Evolutionary conservation across 345 rosid genomes (phyloP).

Genomic region (Bruguiera parviflora): DNA sequence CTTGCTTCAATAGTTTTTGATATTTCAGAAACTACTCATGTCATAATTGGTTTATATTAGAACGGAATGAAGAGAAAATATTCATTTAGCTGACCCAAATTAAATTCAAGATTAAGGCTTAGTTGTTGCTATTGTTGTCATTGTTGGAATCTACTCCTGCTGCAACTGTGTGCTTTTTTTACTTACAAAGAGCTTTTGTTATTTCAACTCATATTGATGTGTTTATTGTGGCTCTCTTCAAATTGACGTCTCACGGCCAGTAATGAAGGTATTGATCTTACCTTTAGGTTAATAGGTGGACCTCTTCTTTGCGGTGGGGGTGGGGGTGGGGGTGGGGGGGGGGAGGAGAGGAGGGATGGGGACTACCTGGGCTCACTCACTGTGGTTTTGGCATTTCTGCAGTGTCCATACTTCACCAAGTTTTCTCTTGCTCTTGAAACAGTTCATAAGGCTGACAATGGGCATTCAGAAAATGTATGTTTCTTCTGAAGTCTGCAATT

Average conservation of each 20-base stretch:
- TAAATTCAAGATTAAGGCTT: too few species aligned
- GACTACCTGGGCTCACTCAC: conserved; percentile 1
- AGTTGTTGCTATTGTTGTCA: too few species aligned
- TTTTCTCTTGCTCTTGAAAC: conserved; percentile 63
- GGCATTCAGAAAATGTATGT: conserved; percentile 60
- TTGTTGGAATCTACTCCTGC: too few species aligned
- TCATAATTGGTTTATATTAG: too few species aligned
- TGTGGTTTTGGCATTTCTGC: conserved; percentile 24
- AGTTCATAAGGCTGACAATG: conserved; percentile 54
- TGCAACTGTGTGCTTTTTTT: too few species aligned
- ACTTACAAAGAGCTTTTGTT: too few species aligned
- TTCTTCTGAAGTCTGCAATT: conserved; percentile 1
- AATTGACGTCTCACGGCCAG: conserved; percentile 34
- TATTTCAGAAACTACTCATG: not conserved
- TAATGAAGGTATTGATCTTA: conserved; percentile 51
- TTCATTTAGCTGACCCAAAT: too few species aligned
- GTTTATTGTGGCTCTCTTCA: conserved; percentile 13
- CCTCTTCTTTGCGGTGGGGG: not conserved
- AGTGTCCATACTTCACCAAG: conserved; percentile 70
- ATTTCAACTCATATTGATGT: conserved; percentile 21
- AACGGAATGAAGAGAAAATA: too few species aligned
- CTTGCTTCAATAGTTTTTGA: not conserved
- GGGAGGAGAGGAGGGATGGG: too few species aligned
- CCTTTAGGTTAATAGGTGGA: not conserved
- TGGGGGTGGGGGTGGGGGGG: too few species aligned